Evolutionary conservation across 2,329 filamentous ascomycete genomes (phyloP), one percentile per base, ranked within the genome.

Genomic region (Monosporascus cannonballus): DNA sequence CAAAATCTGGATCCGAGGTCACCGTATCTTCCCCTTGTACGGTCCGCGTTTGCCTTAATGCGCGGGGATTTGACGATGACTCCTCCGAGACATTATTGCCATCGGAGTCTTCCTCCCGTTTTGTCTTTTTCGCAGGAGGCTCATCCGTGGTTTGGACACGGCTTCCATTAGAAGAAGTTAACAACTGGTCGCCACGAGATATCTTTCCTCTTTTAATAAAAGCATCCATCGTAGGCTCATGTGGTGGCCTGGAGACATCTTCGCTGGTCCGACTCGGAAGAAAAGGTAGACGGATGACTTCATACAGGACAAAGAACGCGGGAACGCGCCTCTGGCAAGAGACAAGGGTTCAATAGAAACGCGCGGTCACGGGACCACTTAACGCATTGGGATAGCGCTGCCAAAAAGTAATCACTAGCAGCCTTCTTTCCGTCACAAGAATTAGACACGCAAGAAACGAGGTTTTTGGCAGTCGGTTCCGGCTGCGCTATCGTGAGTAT

Each of bases 1-100:
- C 69, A 60, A 72, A 59, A 50, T 63, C 73, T n/a, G 71, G 60
- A 4, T 67, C 70, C 1, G 69, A 71, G 44, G 59, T 53, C 37
- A 51, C 56, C 39, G 62, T 54, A 9, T 56, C 45, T 18, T 55
- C 54, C n/a, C 53, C 59, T 17, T 52, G 55, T 8, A 54, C 14
- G 11, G 30, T 18, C 18, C 52, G 56, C 34, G 52, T 34, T 27
- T 46, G 59, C 54, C 30, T 64, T 56, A 34, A 56, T 6, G 53
- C 47, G 22, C 56, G 53, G n/a, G 45, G 48, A 14, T 57, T 52
- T 6, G 56, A 55, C 1, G 49, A 54, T 25, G 59, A 56, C 57
- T 65, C 57, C 14, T 69, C 67, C 3, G 66, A 67, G 30, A 11
- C 30, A 34, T 14, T 5, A 41, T 71, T 68, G 30, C 68, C 65